Evolutionary conservation across 2,329 filamentous ascomycete genomes (phyloP), one percentile per base, ranked within the genome.

Genomic region (Aureobasidium sp.): DNA sequence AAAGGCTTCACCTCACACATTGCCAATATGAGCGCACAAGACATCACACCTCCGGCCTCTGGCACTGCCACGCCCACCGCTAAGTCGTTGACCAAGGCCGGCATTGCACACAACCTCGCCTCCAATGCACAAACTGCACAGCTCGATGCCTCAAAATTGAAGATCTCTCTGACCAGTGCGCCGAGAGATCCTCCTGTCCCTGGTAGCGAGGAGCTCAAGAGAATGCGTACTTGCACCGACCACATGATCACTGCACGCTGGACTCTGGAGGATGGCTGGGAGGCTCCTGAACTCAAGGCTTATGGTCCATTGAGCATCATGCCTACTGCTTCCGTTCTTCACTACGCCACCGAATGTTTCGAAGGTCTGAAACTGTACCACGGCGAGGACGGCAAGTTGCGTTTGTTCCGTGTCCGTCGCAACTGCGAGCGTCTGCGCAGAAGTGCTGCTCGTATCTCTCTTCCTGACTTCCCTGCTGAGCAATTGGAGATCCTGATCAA

Each of bases 311-410:
- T 96, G 59, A 81, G 81, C 65, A 84, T 96, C 69, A 88, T 90
- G 78, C 91, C 91, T 39, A 92, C 88, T 5, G 89, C 90, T 14
- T 89, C 86, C 3, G 85, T 86, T 64, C 82, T 96, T 63, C 91
- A 96, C 80, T 96, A 96, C 76, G 91, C 90, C 11, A 95, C 90
- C 51, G 88, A 93, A 75, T 95, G 91, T 75, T 96, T 95, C 77
- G 91, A 96, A 76, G 91, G 91, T 13, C 81, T 87, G 77, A 96
- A 95, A 76, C 84, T 84, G 49, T 84, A 85, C 73, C 86, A 84
- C 70, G 77, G 85, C 72, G 75, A 82, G 66, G 88, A 93, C 72
- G 87, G 86, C 68, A 83, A 82, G 68, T 81, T 92, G 61, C 86
- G 89, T 63, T 78, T 92, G 61, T 93, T 93, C 82, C 85, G 89